phyloP scores from a whole-genome alignment of 305 asterid species.

The Salvia sclarea region DNA sequence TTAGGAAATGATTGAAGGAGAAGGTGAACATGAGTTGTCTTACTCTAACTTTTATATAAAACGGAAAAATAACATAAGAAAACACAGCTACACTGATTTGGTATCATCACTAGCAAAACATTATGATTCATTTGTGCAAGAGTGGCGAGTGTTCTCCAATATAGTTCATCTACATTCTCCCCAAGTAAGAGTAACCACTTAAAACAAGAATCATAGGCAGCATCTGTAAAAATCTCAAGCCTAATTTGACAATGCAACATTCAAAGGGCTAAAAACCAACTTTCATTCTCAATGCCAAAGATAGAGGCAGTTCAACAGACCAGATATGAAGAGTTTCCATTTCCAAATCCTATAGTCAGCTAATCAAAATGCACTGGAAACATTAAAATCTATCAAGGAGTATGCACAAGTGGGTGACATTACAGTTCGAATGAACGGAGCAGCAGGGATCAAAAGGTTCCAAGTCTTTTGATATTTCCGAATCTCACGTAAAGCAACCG shows the following conservation, averaged over 20 bases:
- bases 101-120: conserved; percentile 3
- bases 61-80: neutral
- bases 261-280: neutral
- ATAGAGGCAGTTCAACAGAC: conserved; percentile 4
- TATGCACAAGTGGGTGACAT: conserved; percentile 20
- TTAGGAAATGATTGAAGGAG: neutral
- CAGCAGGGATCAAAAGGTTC: conserved; percentile 74
- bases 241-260: neutral
- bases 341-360: conserved; percentile 7
- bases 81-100: neutral
- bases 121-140: neutral
- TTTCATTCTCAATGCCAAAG: neutral
- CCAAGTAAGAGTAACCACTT: conserved; percentile 9
- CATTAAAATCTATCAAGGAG: neutral
- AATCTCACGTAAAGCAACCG: conserved; percentile 82
- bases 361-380: conserved; percentile 3
- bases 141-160: neutral
- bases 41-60: neutral
- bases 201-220: conserved; percentile 1
- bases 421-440: conserved; percentile 79
- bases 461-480: conserved; percentile 67
- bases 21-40: neutral
- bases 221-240: neutral
- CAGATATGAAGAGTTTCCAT: too few species aligned
- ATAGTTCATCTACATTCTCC: neutral